Percentiles rank a stretch among this genome's conserved stretches.
Conservation (phyloP, 2,329 filamentous ascomycete species). For the Colletotrichum orbiculare region DNA sequence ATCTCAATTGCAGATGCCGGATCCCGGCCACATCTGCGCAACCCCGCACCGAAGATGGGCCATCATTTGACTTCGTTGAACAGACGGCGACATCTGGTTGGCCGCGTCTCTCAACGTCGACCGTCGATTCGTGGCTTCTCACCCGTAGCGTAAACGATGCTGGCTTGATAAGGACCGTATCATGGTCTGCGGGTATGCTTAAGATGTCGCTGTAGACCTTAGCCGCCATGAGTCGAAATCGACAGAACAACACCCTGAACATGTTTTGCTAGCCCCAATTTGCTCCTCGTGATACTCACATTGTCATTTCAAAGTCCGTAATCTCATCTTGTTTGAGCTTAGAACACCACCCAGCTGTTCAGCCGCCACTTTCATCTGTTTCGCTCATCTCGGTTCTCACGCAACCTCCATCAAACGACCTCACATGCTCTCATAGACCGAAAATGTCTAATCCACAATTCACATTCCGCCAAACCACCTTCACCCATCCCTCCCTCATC, state of each 20-base stretch:
- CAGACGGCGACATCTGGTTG: constrained; percentile 6
- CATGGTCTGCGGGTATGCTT: no score
- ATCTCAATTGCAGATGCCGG: constrained; percentile 6
- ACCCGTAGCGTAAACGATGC: no score
- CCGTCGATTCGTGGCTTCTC: background rate
- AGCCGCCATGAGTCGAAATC: no score
- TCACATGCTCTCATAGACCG: background rate
- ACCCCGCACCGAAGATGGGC: constrained; percentile 32
- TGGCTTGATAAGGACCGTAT: no score
- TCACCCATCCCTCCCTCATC: constrained; percentile 50
- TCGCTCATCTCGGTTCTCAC: background rate
- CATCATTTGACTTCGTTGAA: constrained; percentile 5
- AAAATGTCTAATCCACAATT: constrained; percentile 49
- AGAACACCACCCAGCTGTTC: no score
- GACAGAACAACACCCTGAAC: no score
- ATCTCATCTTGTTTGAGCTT: no score
- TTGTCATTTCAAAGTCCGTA: no score
- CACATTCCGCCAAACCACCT: constrained; percentile 49
- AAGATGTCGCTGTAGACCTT: no score
- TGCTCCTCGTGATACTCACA: no score
- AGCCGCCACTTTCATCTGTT: no score
- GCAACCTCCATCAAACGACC: background rate
- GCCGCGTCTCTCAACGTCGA: background rate
- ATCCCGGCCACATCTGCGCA: background rate
- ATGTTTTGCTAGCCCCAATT: no score